A percentile compares a stretch with the other conserved stretches of the same genome.
Conservation (phyloP, 495 filamentous ascomycete species). For the Trypethelium eluteriae region DNA sequence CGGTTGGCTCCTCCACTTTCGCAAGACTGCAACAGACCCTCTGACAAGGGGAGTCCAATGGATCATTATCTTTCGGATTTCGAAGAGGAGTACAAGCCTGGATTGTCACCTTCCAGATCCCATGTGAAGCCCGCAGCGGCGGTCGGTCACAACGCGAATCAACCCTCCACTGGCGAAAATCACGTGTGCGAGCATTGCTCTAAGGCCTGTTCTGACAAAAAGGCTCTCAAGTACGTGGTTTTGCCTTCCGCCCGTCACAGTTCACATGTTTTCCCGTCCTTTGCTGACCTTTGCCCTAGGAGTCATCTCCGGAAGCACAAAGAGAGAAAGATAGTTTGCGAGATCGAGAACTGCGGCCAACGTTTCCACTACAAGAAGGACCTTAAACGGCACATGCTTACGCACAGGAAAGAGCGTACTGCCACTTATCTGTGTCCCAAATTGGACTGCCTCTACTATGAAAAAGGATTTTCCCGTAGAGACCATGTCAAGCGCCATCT, state of each 20-base stretch:
- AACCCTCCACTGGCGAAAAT: no score
- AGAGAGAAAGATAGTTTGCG: neutral
- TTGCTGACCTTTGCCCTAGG: neutral
- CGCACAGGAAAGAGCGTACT: neutral
- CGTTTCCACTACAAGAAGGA: neutral
- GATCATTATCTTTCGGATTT: neutral
- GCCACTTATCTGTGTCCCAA: neutral
- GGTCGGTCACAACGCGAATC: neutral
- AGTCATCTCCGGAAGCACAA: neutral
- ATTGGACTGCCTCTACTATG: neutral
- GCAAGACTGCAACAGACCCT: neutral
- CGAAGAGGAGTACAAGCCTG: neutral
- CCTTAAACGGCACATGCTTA: neutral
- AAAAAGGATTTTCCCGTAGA: neutral
- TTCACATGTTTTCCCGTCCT: neutral
- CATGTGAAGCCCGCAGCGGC: neutral
- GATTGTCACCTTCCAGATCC: neutral
- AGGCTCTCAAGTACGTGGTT: neutral
- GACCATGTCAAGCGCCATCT: constrained; percentile 1
- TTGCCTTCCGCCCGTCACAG: neutral
- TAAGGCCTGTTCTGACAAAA: neutral
- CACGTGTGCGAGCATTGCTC: neutral
- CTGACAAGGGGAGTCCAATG: neutral
- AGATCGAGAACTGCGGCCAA: neutral
- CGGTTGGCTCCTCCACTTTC: neutral